Evolutionary conservation across 75 land plant genomes (phyloP), one percentile per base, ranked within the genome.

Genomic region (Cunninghamia lanceolata): DNA sequence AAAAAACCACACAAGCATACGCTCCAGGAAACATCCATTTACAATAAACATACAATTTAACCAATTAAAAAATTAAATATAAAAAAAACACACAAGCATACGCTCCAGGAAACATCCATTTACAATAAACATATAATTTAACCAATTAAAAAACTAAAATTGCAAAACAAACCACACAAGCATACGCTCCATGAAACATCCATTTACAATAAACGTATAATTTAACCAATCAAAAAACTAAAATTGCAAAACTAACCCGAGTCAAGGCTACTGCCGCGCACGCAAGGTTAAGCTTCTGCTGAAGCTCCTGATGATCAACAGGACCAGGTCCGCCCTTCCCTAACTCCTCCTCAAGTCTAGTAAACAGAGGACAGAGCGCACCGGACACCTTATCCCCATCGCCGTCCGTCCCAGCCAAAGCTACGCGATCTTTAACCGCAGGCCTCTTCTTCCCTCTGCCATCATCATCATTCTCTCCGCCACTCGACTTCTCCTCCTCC

Each of bases 181-280:
- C 50, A 47, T 47, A 47, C 11, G 50, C 52, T 54, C 25, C 38
- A 84, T 13, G 25, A n/a, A 43, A 46, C 25, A 53, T 43, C 32
- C 10, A 46, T 54, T 28, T 36, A 63, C 34, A 25, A 52, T 59
- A 34, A 78, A 86, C 38, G 3, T 40, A 63, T 8, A 42, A 53
- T 73, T 10, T 70, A 30, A 39, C 36, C 38, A 78, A 87, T 36
- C 50, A 82, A 50, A 43, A 50, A 50, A 59, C 79, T 63, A 84
- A 42, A 66, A 53, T 71, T n/a, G 8, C 28, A 71, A 73, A 56
- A 74, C 80, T 85, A 63, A 94, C 96, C 95, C 95, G 85, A 35
- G 91, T 73, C 47, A 93, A 50, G 34, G 96, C 99, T 35, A 95
- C 95, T 35, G 97, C 99, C 21, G 97, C 99, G 76, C 99, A 98